Base-by-base conservation (phyloP, 805 yeast species). In the Metschnikowia dekortorum region DNA sequence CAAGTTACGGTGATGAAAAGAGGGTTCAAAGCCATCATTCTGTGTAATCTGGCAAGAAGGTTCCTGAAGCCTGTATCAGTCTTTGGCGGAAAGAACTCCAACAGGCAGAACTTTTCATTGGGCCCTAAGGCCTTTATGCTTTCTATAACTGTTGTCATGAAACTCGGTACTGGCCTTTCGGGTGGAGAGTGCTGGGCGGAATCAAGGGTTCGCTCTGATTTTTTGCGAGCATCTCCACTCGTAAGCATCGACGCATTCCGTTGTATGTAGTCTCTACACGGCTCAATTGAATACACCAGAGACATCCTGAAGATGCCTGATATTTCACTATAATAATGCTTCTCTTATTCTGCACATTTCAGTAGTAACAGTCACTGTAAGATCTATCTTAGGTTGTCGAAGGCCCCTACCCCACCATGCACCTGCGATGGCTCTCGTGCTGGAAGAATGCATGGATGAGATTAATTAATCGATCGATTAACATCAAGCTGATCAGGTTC, bases 41-140 rank as follows among this genome's bases (percentile, higher is more conserved):
- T 83, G 61, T 82, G 82, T 69, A 94, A 81, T 68, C 99, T 85
- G 30, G 91, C 89, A 45, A 87, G 74, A 54, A 94, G 71, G 68
- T 94, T 94, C 55, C 86, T 78, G 65, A 87, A 79, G 58, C 98
- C 99, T 62, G 82, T 73, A 62, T 87, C 91, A 0, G 99, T 94
- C 68, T 94, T 90, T 26, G 99, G 99, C 6, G 99, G 99, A 71
- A 94, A 94, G 67, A 94, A 94, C 73, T 94, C 99, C 60, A 90
- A 78, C 8, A 97, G 91, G 59, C 89, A 81, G 64, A 84, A 88
- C 47, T 78, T 79, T 59, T 80, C 84, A 61, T 74, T 81, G 16
- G 72, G 73, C 52, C 65, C 66, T 53, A 82, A 69, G 0, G 70
- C 62, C 38, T 68, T 64, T 50, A 87, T 76, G 33, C 54, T 54